A percentile compares a stretch with the other conserved stretches of the same genome.
These are phyloP conservation scores for Phytophthora aleatoria DNA, from an alignment of 352 stramenopile species.

Conservation along the genomic window DNA sequence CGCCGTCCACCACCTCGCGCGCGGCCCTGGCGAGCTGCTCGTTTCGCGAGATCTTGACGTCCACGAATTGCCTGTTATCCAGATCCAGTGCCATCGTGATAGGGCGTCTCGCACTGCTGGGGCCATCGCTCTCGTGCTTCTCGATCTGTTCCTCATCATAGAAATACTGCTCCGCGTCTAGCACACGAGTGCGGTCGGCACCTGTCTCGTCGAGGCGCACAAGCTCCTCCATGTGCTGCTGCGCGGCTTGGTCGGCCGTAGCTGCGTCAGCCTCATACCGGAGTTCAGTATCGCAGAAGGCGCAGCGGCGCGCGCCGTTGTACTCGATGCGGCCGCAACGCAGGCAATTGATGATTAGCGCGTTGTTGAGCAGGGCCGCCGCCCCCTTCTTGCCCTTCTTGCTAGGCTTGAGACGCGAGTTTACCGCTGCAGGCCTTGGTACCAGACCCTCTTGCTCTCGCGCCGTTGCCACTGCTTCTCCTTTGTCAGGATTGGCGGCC, in stretches of 20 bases:
- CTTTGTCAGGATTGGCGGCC: not conserved
- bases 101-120: conserved; percentile 16
- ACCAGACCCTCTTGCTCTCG: conserved; percentile 44
- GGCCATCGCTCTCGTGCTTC: conserved; percentile 5
- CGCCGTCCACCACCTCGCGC: conserved; percentile 51
- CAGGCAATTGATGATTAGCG: conserved; percentile 75
- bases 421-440: conserved; percentile 37
- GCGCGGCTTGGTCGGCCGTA: conserved; percentile 38
- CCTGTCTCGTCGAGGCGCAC: conserved; percentile 54
- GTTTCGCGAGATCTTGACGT: conserved; percentile 48
- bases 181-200: conserved; percentile 46
- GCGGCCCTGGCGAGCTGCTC: conserved; percentile 59
- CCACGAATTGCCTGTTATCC: conserved; percentile 49
- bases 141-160: conserved; percentile 37
- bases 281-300: conserved; percentile 63
- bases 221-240: conserved; percentile 63
- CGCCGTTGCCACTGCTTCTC: conserved; percentile 2
- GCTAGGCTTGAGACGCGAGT: conserved; percentile 53
- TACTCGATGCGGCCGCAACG: conserved; percentile 70
- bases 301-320: conserved; percentile 57
- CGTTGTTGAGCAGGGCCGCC: conserved; percentile 46
- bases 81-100: conserved; percentile 59
- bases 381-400: conserved; percentile 48
- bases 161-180: conserved; percentile 50
- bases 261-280: conserved; percentile 50